Base-by-base conservation (phyloP, 73 alveolate genomes). In the Blepharisma stoltei region DNA sequence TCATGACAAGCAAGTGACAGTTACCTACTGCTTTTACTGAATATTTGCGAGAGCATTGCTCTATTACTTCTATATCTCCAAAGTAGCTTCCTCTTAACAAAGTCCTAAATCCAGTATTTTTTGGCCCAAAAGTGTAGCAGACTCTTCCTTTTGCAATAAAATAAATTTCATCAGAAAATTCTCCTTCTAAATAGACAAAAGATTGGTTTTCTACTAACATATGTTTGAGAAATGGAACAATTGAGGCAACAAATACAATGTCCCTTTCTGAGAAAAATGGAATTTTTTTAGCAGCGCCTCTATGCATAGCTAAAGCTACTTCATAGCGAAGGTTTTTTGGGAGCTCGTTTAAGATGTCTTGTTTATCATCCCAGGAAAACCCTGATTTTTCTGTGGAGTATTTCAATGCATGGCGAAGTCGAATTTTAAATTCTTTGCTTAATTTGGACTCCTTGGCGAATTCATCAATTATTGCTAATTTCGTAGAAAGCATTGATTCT, bases 281-380 rank as follows among this genome's bases (percentile, higher is more conserved):
- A 47, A 78, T 83, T 32, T 20, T 66, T 8, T 65, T 25, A 60
- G 81, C 76, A 20, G 81, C 70, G 38, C 66, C 85, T 78, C 48
- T 8, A 54, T 83, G 70, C 76, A 83, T 78, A 11, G 21, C 67
- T 54, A 78, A 18, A 45, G 83, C 27, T 20, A 91, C 80, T 78
- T 91, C 95, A 50, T 73, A 70, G 55, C 90, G 80, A 65, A 91
- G 88, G 77, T 93, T 90, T 77, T 77, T 66, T 8, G 98, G 98
- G n/a, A 93, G 87, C 70, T 92, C 95, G n/a, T 88, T 81, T 23
- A 90, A 54, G 70, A 90, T 86, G 11, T 70, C 89, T 81, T 69
- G 76, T 67, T 76, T 78, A 70, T 84, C 90, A 70, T 54, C 60
- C 49, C 79, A 69, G 0, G 41, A 32, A 32, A 32, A 32, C 18